phyloP scores from a whole-genome alignment of 805 yeast species.

The Blastobotrys peoriensis region DNA sequence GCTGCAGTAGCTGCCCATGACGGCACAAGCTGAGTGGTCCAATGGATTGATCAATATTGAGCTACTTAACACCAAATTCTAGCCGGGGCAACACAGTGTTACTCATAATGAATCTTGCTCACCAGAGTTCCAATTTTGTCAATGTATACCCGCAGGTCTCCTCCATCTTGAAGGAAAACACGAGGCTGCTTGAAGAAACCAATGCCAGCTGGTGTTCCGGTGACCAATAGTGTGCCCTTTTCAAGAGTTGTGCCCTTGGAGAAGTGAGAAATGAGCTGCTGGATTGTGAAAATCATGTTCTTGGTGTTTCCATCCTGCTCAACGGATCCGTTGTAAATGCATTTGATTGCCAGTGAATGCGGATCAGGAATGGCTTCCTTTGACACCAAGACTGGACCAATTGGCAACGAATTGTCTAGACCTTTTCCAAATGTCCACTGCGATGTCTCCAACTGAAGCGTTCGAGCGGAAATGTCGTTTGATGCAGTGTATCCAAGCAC shows the following conservation, averaged over 20 bases:
- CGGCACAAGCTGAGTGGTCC: too few relatives aligned
- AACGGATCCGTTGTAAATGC: conserved; percentile 36
- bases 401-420: conserved; percentile 47
- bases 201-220: not conserved
- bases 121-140: not conserved
- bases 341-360: conserved; percentile 29
- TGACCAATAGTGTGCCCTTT: not conserved
- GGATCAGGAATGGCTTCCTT: conserved; percentile 29
- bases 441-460: conserved; percentile 42
- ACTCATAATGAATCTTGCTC: not conserved
- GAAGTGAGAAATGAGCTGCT: not conserved
- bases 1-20: not conserved
- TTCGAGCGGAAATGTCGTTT: conserved; percentile 46
- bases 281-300: not conserved
- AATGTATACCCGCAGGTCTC: not conserved
- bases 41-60: too few relatives aligned
- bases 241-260: not conserved
- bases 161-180: not conserved
- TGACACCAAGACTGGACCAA: conserved; percentile 45
- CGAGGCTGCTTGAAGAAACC: not conserved
- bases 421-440: conserved; percentile 45
- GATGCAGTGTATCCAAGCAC: conserved; percentile 46
- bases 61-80: too few relatives aligned
- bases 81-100: too few relatives aligned
- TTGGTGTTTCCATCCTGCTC: conserved; percentile 21